These are phyloP conservation scores for Hericium erinaceus DNA, from an alignment of 768 basidiomycete genomes.

Conservation along the genomic window DNA sequence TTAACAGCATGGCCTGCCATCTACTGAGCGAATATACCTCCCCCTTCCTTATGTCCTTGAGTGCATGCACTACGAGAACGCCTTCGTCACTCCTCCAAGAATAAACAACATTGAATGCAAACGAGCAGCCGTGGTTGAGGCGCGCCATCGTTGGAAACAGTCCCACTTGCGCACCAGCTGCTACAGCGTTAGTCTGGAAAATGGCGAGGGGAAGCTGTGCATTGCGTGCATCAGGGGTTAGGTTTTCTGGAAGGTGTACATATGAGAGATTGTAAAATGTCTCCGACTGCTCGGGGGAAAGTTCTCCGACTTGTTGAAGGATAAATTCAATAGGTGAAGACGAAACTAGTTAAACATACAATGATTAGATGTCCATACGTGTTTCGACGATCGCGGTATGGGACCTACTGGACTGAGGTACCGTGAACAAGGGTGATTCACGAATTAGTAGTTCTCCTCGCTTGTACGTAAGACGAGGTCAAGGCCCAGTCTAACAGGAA, in stretches of 20 bases:
- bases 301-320: slow-evolving; percentile 23
- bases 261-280: slow-evolving; percentile 50
- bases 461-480: slow-evolving; percentile 18
- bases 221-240: slow-evolving; percentile 25
- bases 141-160: slow-evolving; percentile 64
- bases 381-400: background rate
- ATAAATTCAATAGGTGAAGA: slow-evolving; percentile 40
- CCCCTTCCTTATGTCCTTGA: slow-evolving; percentile 43
- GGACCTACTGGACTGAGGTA: slow-evolving; percentile 39
- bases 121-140: slow-evolving; percentile 60
- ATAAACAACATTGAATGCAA: slow-evolving; percentile 61
- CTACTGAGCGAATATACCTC: slow-evolving; percentile 27
- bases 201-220: slow-evolving; percentile 51
- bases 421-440: slow-evolving; percentile 45
- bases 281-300: slow-evolving; percentile 25
- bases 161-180: slow-evolving; percentile 42
- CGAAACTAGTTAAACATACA: slow-evolving; percentile 23
- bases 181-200: slow-evolving; percentile 58
- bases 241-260: slow-evolving; percentile 36
- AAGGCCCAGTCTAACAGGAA: background rate
- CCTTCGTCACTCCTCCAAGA: slow-evolving; percentile 43
- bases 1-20: no score
- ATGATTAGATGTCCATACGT: background rate
- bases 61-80: slow-evolving; percentile 45
- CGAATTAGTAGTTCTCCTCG: slow-evolving; percentile 51